Base-by-base conservation (phyloP, 2,329 filamentous ascomycete genomes). In the Epichloe bromicola region DNA sequence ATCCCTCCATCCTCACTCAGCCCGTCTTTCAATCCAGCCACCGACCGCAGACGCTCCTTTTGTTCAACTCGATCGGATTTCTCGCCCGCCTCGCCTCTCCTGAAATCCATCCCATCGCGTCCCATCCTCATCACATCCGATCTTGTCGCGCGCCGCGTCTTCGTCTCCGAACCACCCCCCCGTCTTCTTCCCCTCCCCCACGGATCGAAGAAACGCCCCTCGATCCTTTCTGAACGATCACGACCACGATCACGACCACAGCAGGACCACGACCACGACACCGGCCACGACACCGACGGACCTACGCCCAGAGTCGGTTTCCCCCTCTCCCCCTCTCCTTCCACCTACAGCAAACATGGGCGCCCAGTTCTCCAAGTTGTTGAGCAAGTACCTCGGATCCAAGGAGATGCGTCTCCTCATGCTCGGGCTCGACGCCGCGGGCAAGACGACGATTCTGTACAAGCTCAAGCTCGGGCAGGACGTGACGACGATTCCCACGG, bases 351-450 rank as follows among this genome's bases (percentile, higher is more conserved):
- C 44, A 46, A 46, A 20, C 26, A 97, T 97, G 91, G 91, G 91
- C 74, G 86, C 85, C 65, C 85, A 88, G 72, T 78, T 96, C 69
- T 95, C 88, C 63, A 95, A 95, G 75, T 84, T 96, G 74, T 90
- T 96, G 84, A 87, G 88, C 72, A 95, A 94, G 83, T 88, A 97
- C 76, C 97, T 95, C 76, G 91, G 91, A 72, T 95, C 91, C 60
- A 95, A 95, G 78, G 91, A 97, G 75, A 96, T 97, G 89, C 86
- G 91, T 65, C 84, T 98, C 68, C 76, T 97, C 67, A 98, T 98
- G 93, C 79, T 98, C 61, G 93, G 93, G 62, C 82, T 97, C 62
- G 93, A 98, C 73, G 93, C 93, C 59, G 93, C 93, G 59, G 93
- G 93, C 76, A 98, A 98, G 79, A 98, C 93, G 46, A 97, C 93